Percentiles rank a stretch among this genome's conserved stretches.
Conservation (phyloP, 2,329 filamentous ascomycete genomes). For the Rutstroemia sp. region DNA sequence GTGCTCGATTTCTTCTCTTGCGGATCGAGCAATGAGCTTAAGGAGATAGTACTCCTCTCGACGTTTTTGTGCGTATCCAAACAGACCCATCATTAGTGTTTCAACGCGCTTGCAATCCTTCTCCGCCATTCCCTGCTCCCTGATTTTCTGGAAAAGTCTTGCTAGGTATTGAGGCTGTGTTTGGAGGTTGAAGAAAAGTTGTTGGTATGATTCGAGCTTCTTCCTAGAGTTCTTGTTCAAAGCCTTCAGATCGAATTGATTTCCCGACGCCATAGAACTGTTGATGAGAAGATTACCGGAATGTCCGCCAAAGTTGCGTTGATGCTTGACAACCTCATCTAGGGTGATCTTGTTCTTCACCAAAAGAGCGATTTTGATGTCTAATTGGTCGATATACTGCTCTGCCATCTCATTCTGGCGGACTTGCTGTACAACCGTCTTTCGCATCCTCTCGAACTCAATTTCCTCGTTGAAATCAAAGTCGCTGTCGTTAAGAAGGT, state of each 20-base stretch:
- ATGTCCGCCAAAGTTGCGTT: slow-evolving; percentile 90
- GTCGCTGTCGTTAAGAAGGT: slow-evolving; percentile 94
- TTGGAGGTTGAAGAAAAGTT: slow-evolving; percentile 94
- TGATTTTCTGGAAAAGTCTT: slow-evolving; percentile 74
- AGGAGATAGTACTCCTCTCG: slow-evolving; percentile 95
- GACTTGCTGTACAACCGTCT: slow-evolving; percentile 95
- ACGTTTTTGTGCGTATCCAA: slow-evolving; percentile 94
- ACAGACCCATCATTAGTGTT: slow-evolving; percentile 90
- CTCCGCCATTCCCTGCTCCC: slow-evolving; percentile 77
- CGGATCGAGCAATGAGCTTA: slow-evolving; percentile 75
- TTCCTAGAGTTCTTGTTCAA: slow-evolving; percentile 93
- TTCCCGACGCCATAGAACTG: slow-evolving; percentile 78
- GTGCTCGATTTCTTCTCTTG: slow-evolving; percentile 76
- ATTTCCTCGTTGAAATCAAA: slow-evolving; percentile 99
- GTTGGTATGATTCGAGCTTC: slow-evolving; percentile 95
- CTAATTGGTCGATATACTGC: slow-evolving; percentile 95
- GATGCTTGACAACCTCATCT: slow-evolving; percentile 94
- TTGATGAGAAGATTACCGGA: slow-evolving; percentile 80
- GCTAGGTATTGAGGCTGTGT: slow-evolving; percentile 94
- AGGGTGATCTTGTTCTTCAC: slow-evolving; percentile 99
- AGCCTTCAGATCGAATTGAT: slow-evolving; percentile 93
- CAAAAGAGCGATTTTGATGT: slow-evolving; percentile 96
- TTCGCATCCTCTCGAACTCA: slow-evolving; percentile 89
- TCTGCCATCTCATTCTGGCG: slow-evolving; percentile 95
- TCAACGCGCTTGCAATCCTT: slow-evolving; percentile 91